A percentile compares a stretch with the other conserved stretches of the same genome.
These are phyloP conservation scores for Parachlorella kessleri DNA, from an alignment of 139 green algal species.

Conservation along the genomic window DNA sequence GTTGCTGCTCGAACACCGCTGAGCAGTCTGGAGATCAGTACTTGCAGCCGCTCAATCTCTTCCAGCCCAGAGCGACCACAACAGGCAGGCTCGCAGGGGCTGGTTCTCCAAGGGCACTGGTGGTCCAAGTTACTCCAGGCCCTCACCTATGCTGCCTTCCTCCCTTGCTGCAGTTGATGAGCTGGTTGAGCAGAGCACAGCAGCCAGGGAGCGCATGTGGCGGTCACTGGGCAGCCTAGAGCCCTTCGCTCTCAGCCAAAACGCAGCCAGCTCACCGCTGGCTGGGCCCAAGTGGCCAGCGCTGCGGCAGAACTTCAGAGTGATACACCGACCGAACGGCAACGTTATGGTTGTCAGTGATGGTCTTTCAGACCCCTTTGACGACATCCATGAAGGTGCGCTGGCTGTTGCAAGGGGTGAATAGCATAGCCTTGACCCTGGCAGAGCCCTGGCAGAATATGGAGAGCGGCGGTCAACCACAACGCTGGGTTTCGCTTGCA, in stretches of 20 bases:
- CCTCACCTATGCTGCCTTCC: neutral
- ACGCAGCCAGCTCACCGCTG: conserved; percentile 11
- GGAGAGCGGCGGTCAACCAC: too few relatives aligned
- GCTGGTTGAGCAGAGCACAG: conserved; percentile 42
- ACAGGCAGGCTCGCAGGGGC: too few relatives aligned
- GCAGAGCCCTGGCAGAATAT: too few relatives aligned
- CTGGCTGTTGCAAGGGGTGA: too few relatives aligned
- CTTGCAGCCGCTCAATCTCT: conserved; percentile 58
- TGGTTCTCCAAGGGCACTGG: too few relatives aligned
- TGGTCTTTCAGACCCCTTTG: conserved; percentile 61
- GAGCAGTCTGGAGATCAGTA: conserved; percentile 31
- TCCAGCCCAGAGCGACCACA: conserved; percentile 23
- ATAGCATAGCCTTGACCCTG: too few relatives aligned
- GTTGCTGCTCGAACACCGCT: conserved; percentile 22
- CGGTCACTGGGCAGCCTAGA: conserved; percentile 50
- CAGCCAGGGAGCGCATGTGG: conserved; percentile 40
- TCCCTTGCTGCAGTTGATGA: conserved; percentile 45
- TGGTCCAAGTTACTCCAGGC: too few relatives aligned
- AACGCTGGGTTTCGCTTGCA: too few relatives aligned
- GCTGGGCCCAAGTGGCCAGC: conserved; percentile 52
- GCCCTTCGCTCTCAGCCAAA: conserved; percentile 45
- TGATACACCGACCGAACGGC: conserved; percentile 47
- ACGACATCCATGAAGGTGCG: conserved; percentile 55
- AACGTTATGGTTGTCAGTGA: conserved; percentile 57
- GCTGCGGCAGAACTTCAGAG: conserved; percentile 44